Conservation (phyloP, 345 rosid genomes). For the Triadica sebifera region DNA sequence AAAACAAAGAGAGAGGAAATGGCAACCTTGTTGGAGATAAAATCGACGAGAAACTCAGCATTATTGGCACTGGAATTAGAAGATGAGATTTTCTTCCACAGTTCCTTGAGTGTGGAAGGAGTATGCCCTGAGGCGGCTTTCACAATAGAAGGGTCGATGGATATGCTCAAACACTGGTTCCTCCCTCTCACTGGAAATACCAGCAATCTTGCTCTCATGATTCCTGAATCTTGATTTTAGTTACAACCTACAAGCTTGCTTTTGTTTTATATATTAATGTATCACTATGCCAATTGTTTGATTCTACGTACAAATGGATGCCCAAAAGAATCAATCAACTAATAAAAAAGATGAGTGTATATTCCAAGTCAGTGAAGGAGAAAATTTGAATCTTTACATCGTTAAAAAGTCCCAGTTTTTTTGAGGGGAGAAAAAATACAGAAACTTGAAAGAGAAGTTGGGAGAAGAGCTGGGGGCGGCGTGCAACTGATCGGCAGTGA, state of each 20-base stretch:
- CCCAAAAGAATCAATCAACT: neutral
- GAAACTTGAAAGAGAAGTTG: neutral
- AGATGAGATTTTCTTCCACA: slow-evolving; percentile 54
- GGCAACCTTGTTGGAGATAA: slow-evolving; percentile 69
- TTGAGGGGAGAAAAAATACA: neutral
- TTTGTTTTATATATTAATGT: neutral
- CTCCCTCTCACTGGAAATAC: slow-evolving; percentile 79
- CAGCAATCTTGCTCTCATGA: slow-evolving; percentile 79
- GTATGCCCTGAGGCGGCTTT: slow-evolving; percentile 30
- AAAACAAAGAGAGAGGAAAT: neutral
- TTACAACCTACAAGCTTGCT: neutral
- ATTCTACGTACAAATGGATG: slow-evolving; percentile 1
- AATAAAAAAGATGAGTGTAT: neutral
- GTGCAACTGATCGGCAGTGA: neutral
- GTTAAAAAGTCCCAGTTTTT: neutral
- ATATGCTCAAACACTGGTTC: slow-evolving; percentile 85
- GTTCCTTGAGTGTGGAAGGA: slow-evolving; percentile 45
- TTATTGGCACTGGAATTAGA: slow-evolving; percentile 49
- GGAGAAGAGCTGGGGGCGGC: slow-evolving; percentile 2
- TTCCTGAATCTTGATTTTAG: slow-evolving; percentile 6
- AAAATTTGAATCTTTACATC: neutral
- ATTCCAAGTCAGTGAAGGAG: neutral
- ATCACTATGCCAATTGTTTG: neutral
- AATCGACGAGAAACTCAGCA: slow-evolving; percentile 73
- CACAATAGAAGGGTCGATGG: slow-evolving; percentile 44